A percentile compares a stretch with the other conserved stretches of the same genome.
phyloP scores from a whole-genome alignment of 139 green algal species.

The Raphidocelis subcapitata region DNA sequence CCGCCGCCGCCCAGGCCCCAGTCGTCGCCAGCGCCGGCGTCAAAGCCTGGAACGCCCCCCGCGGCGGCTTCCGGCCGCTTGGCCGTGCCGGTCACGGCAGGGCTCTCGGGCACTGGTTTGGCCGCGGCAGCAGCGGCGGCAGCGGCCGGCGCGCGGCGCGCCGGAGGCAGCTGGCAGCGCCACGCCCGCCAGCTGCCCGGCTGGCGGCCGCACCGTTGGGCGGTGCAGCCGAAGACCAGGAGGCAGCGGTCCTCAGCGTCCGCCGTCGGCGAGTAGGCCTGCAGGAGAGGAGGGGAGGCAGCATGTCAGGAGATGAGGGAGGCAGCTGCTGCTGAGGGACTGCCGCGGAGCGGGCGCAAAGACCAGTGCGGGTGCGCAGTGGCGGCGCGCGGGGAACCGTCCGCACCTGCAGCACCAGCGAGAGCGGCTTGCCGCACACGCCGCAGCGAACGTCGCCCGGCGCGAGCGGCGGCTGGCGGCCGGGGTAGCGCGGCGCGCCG shows the following conservation, averaged over 20 bases:
- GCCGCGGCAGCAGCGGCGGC: too few relatives aligned
- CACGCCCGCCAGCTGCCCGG: conserved; percentile 50
- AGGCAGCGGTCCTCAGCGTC: conserved; percentile 28
- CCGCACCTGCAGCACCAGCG: conserved; percentile 54
- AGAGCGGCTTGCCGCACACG: conserved; percentile 36
- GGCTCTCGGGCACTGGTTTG: too few relatives aligned
- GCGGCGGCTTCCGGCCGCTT: too few relatives aligned
- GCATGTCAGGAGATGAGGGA: too few relatives aligned
- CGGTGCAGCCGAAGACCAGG: conserved; percentile 43
- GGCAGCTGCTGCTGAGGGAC: too few relatives aligned
- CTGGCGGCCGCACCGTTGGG: conserved; percentile 39
- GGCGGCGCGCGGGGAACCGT: too few relatives aligned
- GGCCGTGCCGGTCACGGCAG: too few relatives aligned
- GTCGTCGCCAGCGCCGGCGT: conserved; percentile 11
- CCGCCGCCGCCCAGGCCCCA: conserved; percentile 8
- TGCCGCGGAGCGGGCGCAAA: too few relatives aligned
- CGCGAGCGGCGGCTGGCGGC: neutral
- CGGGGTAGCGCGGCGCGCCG: conserved; percentile 18
- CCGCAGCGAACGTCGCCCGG: conserved; percentile 14
- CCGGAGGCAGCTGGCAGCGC: conserved; percentile 29
- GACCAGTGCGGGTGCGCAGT: too few relatives aligned
- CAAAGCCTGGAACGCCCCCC: neutral
- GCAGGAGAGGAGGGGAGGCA: neutral
- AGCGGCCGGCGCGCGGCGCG: neutral
- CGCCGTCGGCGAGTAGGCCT: conserved; percentile 44